These are phyloP conservation scores for Syzygium syzygioides DNA, from an alignment of 441 rosid species.

Conservation along the genomic window DNA sequence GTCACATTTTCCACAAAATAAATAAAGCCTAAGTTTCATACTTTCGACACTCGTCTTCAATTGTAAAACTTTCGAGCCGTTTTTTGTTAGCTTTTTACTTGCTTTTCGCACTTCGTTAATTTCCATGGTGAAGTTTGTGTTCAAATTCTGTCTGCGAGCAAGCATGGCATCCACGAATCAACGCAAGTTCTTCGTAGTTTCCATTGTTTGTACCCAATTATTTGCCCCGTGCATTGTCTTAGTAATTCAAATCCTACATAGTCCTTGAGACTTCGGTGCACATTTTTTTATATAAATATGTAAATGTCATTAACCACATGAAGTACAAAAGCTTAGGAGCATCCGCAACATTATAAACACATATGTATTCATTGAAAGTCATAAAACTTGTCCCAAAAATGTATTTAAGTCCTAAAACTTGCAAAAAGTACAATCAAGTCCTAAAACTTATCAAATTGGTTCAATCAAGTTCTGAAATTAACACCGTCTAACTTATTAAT, in stretches of 20 bases:
- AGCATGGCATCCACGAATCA: not conserved
- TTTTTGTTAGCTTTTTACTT: not conserved
- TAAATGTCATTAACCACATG: no score
- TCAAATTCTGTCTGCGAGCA: not conserved
- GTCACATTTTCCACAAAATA: no score
- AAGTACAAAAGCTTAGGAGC: no score
- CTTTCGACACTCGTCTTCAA: accelerated
- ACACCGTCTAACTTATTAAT: no score
- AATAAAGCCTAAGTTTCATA: not conserved
- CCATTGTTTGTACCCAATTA: not conserved
- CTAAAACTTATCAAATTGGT: no score
- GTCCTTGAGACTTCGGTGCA: not conserved
- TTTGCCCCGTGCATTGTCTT: not conserved
- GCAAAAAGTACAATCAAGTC: no score
- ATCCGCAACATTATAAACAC: no score
- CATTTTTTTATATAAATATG: not conserved
- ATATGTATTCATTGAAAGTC: no score
- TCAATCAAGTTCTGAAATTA: no score
- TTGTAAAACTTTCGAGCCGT: not conserved
- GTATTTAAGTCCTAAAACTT: no score
- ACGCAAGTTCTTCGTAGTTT: not conserved
- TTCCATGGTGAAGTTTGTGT: not conserved
- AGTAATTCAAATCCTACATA: not conserved
- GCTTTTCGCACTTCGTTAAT: not conserved
- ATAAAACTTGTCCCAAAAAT: no score